phyloP scores from a whole-genome alignment of 2,329 filamentous ascomycete species.

The Myotisia sp. region DNA sequence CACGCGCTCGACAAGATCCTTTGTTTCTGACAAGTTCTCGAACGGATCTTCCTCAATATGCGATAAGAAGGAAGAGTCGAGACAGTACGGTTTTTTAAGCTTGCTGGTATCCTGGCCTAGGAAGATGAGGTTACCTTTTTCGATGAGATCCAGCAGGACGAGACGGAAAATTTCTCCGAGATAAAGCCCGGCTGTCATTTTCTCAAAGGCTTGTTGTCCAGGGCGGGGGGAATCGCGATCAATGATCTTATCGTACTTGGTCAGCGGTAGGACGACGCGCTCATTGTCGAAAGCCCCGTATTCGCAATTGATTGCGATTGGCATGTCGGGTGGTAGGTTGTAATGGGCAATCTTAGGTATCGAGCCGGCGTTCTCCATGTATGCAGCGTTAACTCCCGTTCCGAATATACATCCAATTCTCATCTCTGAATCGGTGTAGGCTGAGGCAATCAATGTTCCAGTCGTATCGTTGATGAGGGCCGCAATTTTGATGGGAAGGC shows the following conservation, averaged over 20 bases:
- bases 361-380: conserved; percentile 84
- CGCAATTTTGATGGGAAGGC: conserved; percentile 79
- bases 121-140: conserved; percentile 64
- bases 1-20: conserved; percentile 64
- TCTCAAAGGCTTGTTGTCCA: conserved; percentile 90
- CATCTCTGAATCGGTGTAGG: conserved; percentile 88
- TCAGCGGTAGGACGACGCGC: conserved; percentile 71
- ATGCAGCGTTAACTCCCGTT: conserved; percentile 94
- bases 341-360: conserved; percentile 89
- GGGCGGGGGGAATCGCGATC: conserved; percentile 85
- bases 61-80: conserved; percentile 89
- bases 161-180: conserved; percentile 89
- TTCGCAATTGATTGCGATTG: conserved; percentile 95
- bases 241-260: conserved; percentile 71
- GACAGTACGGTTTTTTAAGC: conserved; percentile 71
- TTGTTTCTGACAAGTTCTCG: conserved; percentile 84
- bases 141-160: conserved; percentile 69
- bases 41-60: conserved; percentile 89
- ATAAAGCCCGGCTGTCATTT: conserved; percentile 93
- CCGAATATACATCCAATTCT: conserved; percentile 97
- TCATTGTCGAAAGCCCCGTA: conserved; percentile 96
- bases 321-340: conserved; percentile 68
- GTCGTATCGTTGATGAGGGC: conserved; percentile 97
- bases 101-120: conserved; percentile 64
- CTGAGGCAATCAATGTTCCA: conserved; percentile 87